Evolutionary conservation across 192 early-diverging fungal species (phyloP).

Genomic region (Coemansia sp.): DNA sequence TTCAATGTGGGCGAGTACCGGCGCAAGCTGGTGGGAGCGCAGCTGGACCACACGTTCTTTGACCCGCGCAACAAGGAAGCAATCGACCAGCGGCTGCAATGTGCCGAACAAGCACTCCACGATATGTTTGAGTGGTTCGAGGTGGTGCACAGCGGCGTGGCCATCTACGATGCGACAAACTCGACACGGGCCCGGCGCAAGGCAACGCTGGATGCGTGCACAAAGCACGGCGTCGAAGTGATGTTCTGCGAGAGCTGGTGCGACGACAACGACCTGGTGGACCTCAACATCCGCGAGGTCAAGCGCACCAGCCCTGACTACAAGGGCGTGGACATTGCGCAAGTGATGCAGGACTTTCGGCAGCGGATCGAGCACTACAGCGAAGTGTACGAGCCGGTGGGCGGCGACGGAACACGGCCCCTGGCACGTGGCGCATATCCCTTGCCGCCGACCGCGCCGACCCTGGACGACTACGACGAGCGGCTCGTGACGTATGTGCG

Average conservation of each 20-base stretch:
- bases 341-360: conserved; percentile 89
- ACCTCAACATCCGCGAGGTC: conserved; percentile 93
- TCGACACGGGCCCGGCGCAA: conserved; percentile 80
- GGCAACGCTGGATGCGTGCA: conserved; percentile 70
- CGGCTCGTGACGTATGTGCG: conserved; percentile 82
- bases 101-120: conserved; percentile 78
- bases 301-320: conserved; percentile 96
- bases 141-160: conserved; percentile 77
- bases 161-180: conserved; percentile 99
- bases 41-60: conserved; percentile 83
- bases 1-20: conserved; percentile 99
- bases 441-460: conserved; percentile 39
- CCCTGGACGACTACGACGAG: conserved; percentile 59
- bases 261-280: conserved; percentile 82
- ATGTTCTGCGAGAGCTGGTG: conserved; percentile 98
- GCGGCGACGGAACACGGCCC: conserved; percentile 53
- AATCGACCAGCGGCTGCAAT: conserved; percentile 70
- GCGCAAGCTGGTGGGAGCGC: conserved; percentile 82
- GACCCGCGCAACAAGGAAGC: conserved; percentile 79
- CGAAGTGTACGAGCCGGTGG: conserved; percentile 85
- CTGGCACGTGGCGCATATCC: conserved; percentile 53
- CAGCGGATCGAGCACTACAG: conserved; percentile 91
- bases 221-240: conserved; percentile 76
- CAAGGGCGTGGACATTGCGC: conserved; percentile 74
- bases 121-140: conserved; percentile 95